Percentiles rank a stretch among this genome's conserved stretches.
phyloP scores from a whole-genome alignment of 2,329 filamentous ascomycete species.

The Torrubiella hemipterigena region DNA sequence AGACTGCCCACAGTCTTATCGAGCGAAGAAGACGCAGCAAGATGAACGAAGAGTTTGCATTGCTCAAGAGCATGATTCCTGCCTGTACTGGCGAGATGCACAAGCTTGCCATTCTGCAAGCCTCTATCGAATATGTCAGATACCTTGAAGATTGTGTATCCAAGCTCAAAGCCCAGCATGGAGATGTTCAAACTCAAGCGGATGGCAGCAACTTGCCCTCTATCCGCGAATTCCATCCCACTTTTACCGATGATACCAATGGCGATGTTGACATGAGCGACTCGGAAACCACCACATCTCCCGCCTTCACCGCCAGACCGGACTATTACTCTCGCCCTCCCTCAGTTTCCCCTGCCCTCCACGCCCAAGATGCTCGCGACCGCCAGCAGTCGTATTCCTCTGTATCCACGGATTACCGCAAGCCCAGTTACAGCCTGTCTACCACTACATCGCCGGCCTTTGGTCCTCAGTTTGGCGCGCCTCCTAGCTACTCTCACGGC shows the following conservation, averaged over 20 bases:
- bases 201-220: conserved; percentile 20
- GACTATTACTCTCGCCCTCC: conserved; percentile 25
- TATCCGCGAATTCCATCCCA: conserved; percentile 25
- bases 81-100: conserved; percentile 97
- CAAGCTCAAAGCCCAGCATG: conserved; percentile 57
- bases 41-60: conserved; percentile 97
- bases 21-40: conserved; percentile 82
- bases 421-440: conserved; percentile 36
- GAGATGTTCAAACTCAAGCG: conserved; percentile 16
- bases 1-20: conserved; percentile 92
- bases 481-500: conserved; percentile 30
- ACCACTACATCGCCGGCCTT: conserved; percentile 45
- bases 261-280: conserved; percentile 52
- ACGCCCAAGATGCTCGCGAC: conserved; percentile 29
- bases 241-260: conserved; percentile 25
- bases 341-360: conserved; percentile 39
- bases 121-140: conserved; percentile 89
- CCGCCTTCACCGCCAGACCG: conserved; percentile 25
- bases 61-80: conserved; percentile 89
- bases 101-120: conserved; percentile 92
- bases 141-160: conserved; percentile 84
- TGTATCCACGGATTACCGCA: conserved; percentile 36
- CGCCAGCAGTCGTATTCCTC: conserved; percentile 44
- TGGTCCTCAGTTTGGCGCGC: conserved; percentile 30
- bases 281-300: conserved; percentile 33